Evolutionary conservation across 345 rosid species (phyloP), one percentile per base, ranked within the genome.

Genomic region (Cardamine occulta): DNA sequence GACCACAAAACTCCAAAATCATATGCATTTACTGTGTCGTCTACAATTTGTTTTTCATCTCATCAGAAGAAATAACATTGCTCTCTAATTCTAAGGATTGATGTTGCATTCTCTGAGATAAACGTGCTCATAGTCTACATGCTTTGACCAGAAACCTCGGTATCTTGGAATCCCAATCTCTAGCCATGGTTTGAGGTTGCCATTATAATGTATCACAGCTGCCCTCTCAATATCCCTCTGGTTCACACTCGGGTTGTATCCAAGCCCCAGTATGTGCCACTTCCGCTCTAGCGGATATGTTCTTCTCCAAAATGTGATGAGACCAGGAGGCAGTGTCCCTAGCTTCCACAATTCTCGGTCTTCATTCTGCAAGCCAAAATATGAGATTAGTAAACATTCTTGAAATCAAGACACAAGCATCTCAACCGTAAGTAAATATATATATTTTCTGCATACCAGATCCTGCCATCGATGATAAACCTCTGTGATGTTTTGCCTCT

Each of bases 381-480:
- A 26, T 44, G 45, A 44, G 45, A 47, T 77, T 63, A 77, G 51
- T n/a, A 69, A 47, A 17, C 58, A 66, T 24, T 57, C 59, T 40
- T 49, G 61, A 51, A 62, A 19, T 13, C 60, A 72, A 64, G 58
- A 32, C 52, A 66, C 6, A 28, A 28, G 31, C 31, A 28, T 0
- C 31, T 28, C 42, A 58, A 67, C 31, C 55, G 15, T 15, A 58
- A 37, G 31, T 57, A 37, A 47, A 61, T 19, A 29, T 29, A 71
- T 48, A 39, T 21, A 71, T 48, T 18, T 48, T 63, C 31, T 72
- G 57, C 86, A 63, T 85, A 95, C 99, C 91, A 95, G 89, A 74
- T 84, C 82, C 87, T 92, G 99, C 99, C 99, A 95, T 71, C 78
- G 63, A 80, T 95, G 99, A 80, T 95, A 95, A 56, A 90, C 86